phyloP scores from a whole-genome alignment of 441 rosid genomes.

The Melastoma candidum region DNA sequence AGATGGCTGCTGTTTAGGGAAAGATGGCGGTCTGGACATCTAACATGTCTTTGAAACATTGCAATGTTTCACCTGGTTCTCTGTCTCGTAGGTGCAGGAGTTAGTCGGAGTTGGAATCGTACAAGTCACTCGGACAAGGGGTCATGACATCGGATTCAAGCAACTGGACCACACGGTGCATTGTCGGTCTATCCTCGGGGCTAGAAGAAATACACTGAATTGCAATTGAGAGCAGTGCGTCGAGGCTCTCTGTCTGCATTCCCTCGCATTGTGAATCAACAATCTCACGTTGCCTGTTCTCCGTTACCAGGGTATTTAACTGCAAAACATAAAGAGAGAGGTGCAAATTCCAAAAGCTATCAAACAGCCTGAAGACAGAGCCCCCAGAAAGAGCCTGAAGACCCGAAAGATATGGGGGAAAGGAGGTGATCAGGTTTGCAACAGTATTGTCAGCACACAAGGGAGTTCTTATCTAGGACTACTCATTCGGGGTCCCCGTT shows the following conservation, averaged over 20 bases:
- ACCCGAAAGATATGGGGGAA: too few species aligned
- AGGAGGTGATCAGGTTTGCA: too few species aligned
- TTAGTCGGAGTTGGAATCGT: conserved; percentile 74
- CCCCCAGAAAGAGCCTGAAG: too few species aligned
- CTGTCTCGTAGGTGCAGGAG: conserved; percentile 10
- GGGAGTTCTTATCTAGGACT: too few species aligned
- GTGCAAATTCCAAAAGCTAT: too few species aligned
- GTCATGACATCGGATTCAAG: conserved; percentile 98
- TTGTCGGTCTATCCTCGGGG: conserved; percentile 92
- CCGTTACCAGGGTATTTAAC: conserved; percentile 71
- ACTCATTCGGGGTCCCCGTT: too few species aligned
- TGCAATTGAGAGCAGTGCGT: conserved; percentile 81
- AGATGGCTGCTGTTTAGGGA: too few species aligned
- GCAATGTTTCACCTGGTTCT: not conserved
- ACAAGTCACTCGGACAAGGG: conserved; percentile 95
- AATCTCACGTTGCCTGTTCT: conserved; percentile 65
- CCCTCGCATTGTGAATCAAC: conserved; percentile 74
- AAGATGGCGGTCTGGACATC: too few species aligned
- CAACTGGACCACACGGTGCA: conserved; percentile 92
- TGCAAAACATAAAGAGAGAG: conserved; percentile 27
- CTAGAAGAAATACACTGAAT: conserved; percentile 63
- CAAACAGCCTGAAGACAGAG: too few species aligned
- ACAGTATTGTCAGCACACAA: too few species aligned
- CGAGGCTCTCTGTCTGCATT: conserved; percentile 66
- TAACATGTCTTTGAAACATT: too few species aligned